A percentile compares a stretch with the other conserved stretches of the same genome.
Conservation (phyloP, 257 asterid species). For the Plantago ovata region DNA sequence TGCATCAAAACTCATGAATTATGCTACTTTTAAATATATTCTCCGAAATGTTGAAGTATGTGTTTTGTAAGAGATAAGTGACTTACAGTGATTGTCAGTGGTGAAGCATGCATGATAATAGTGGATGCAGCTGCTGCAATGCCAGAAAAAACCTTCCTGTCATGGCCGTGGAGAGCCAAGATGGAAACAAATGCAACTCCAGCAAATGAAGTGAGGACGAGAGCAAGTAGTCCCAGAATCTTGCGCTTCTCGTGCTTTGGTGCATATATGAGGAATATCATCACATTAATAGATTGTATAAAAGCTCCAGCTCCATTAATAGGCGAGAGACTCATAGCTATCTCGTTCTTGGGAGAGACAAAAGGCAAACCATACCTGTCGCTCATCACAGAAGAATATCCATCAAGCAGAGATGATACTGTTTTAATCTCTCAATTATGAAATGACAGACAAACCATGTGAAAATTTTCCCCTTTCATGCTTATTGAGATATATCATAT, state of each 20-base stretch:
- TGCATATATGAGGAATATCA: conserved; percentile 50
- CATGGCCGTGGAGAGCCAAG: conserved; percentile 52
- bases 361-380: conserved; percentile 85
- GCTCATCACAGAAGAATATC: conserved; percentile 12
- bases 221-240: conserved; percentile 43
- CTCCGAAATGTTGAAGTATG: background rate
- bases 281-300: conserved; percentile 48
- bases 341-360: conserved; percentile 68
- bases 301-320: conserved; percentile 70
- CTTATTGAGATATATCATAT: too few species aligned
- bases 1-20: background rate
- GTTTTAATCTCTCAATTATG: too few species aligned
- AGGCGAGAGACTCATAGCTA: conserved; percentile 49
- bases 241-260: conserved; percentile 54
- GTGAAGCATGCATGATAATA: conserved; percentile 80
- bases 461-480: too few species aligned
- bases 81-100: conserved; percentile 66
- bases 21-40: background rate
- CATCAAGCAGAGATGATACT: background rate
- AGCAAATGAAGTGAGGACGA: conserved; percentile 44
- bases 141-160: conserved; percentile 66
- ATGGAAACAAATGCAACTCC: conserved; percentile 50
- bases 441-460: too few species aligned
- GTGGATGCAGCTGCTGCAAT: conserved; percentile 72
- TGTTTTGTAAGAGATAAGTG: background rate